Evolutionary conservation across 108 stramenopile species (phyloP), one percentile per base, ranked within the genome.

Genomic region (Nannochloropsis gaditana): DNA sequence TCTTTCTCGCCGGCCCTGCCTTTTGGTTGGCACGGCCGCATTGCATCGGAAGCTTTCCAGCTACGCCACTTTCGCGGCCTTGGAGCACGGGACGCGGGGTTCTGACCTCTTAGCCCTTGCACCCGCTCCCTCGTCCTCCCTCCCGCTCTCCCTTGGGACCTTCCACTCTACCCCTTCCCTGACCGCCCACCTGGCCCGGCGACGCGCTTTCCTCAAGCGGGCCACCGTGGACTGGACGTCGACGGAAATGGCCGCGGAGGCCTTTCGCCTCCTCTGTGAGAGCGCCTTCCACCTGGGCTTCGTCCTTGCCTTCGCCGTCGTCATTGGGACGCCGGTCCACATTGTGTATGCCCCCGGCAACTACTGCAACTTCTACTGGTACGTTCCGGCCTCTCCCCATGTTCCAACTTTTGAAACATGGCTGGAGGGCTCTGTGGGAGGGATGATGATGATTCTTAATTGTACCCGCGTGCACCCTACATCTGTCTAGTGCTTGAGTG

Each of bases 321-420:
- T 73, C 19, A 73, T 73, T 73, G 59, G 59, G 2, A 73, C 59
- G 19, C 59, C 59, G n/a, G 59, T 73, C 59, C 59, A 73, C 59
- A 73, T n/a, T 4, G 15, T n/a, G 15, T 73, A 73, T n/a, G 59
- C 59, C 5, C 59, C 59, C 3, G 59, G 59, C 4, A 73, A 73
- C n/a, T 73, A 73, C 59, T 73, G 59, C 59, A 73, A 73, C 59
- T 73, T 73, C 59, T 73, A 73, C 59, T 73, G 59, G 59, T 73
- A 73, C 8, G 6, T 73, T 31, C 31, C 31, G 31, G 31, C 1
- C 31, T 31, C 31, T 0, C 31, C 31, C 31, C 31, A 31, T 31
- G 31, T 31, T 31, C 31, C 31, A 31, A 31, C 31, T 31, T 31
- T 31, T 31, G 31, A 31, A 31, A 31, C 0, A 31, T 31, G 31